These are phyloP conservation scores for Pittosporum tobira DNA, from an alignment of 129 eudicot genomes.

Conservation along the genomic window DNA sequence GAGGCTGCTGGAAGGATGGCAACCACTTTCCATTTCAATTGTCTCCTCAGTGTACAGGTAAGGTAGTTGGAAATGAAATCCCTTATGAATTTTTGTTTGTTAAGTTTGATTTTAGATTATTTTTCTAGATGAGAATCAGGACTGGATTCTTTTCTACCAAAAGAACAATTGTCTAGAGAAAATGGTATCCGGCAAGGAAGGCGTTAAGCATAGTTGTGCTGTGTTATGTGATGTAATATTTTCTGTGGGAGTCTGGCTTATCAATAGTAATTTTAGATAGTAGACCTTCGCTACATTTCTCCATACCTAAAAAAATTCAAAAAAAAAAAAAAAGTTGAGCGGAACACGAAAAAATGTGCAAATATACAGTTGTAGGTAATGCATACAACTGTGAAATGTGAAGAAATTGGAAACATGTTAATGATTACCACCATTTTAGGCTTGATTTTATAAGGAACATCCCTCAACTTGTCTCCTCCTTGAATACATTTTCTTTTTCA, in stretches of 20 bases:
- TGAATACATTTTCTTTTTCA: too few species aligned
- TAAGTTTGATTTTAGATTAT: neutral
- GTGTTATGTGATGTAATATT: neutral
- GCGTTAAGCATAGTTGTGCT: neutral
- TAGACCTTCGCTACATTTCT: too few species aligned
- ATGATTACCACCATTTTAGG: too few species aligned
- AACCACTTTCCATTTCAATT: constrained; percentile 90
- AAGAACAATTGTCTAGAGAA: too few species aligned
- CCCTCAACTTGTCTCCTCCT: too few species aligned
- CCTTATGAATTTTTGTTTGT: neutral
- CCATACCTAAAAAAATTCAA: too few species aligned
- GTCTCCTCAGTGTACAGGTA: constrained; percentile 93
- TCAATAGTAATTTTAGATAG: neutral
- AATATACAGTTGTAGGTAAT: neutral
- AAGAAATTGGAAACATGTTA: neutral
- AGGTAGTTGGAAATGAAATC: neutral
- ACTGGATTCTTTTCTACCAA: too few species aligned
- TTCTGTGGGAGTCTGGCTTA: neutral
- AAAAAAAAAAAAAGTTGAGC: too few species aligned
- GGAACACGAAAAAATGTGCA: too few species aligned
- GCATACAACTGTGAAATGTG: neutral
- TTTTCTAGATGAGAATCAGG: neutral
- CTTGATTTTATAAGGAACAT: too few species aligned
- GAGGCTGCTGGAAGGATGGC: constrained; percentile 98
- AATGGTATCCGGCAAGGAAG: neutral